Conservation (phyloP, 371 early-diverging fungal species). For the Mortierella sp. region DNA sequence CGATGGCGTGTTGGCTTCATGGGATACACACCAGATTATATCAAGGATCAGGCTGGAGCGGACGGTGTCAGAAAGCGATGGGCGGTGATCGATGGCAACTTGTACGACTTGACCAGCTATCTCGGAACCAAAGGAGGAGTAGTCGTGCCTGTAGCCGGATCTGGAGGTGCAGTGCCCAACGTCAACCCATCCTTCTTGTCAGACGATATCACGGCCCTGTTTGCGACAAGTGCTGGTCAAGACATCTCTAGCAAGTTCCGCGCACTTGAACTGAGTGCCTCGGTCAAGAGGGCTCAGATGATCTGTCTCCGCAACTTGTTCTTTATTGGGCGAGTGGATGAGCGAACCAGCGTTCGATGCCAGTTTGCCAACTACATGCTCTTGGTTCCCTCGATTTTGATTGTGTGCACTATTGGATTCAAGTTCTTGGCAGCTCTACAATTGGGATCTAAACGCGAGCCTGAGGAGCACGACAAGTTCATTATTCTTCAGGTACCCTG, state of each 20-base stretch:
- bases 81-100: slow-evolving; percentile 74
- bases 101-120: slow-evolving; percentile 84
- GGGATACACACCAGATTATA: slow-evolving; percentile 57
- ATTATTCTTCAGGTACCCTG: slow-evolving; percentile 93
- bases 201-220: slow-evolving; percentile 66
- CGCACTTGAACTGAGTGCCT: slow-evolving; percentile 36
- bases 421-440: slow-evolving; percentile 94
- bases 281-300: slow-evolving; percentile 35
- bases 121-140: slow-evolving; percentile 43
- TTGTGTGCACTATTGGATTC: slow-evolving; percentile 88
- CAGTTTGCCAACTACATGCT: slow-evolving; percentile 91
- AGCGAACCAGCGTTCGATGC: slow-evolving; percentile 83
- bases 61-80: slow-evolving; percentile 63
- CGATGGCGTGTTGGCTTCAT: slow-evolving; percentile 76
- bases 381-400: slow-evolving; percentile 78
- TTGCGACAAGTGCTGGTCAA: slow-evolving; percentile 74
- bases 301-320: slow-evolving; percentile 87
- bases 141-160: slow-evolving; percentile 24
- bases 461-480: slow-evolving; percentile 90
- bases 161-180: slow-evolving; percentile 45
- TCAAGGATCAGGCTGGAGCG: slow-evolving; percentile 26
- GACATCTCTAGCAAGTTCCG: slow-evolving; percentile 75
- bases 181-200: slow-evolving; percentile 63
- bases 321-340: slow-evolving; percentile 91
- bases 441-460: slow-evolving; percentile 76